Evolutionary conservation across 495 filamentous ascomycete species (phyloP), one percentile per base, ranked within the genome.

Genomic region (Penicillium pulvis): DNA sequence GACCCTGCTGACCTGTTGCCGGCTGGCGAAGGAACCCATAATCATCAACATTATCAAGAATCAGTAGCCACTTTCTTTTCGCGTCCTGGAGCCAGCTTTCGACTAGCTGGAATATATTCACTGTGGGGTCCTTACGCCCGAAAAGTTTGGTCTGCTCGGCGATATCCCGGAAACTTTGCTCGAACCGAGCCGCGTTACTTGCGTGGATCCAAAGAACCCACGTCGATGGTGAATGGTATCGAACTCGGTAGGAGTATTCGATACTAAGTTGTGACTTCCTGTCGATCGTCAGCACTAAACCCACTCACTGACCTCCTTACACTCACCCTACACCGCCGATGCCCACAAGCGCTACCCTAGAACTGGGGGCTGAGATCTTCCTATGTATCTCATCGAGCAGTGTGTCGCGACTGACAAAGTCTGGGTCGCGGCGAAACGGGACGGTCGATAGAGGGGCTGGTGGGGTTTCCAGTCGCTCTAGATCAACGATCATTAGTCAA

Each of bases 191-290:
- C 17, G 43, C 10, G 17, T 46, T 46, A 14, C 43, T 46, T 14
- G 43, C 43, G 14, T 46, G 43, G 14, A 46, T 4, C 35, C 43
- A 46, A 14, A 46, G 20, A 19, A 46, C 43, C 43, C 43, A 46
- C 6, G 17, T 46, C 17, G 17, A 5, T 6, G 43, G 43, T 20
- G 43, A 46, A 23, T 46, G 6, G 7, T 1, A 10, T 20, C 43
- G 43, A 20, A 20, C 17, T 24, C 43, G 23, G 43, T 46, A 46
- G 43, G 7, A 19, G 17, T 46, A 46, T 11, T 46, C 17, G 17
- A 20, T 48, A 49, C 16, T 24, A 17, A 17, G 17, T 53, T 26
- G 28, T 11, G 60, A 49, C 50, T 47, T 61, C 54, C 28, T 51
- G 17, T 46, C 3, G 14, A 9, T 20, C 1, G 43, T 46, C 43